phyloP scores from a whole-genome alignment of 225 moss, liverwort and hornwort genomes.

The Polytrichum formosum region DNA sequence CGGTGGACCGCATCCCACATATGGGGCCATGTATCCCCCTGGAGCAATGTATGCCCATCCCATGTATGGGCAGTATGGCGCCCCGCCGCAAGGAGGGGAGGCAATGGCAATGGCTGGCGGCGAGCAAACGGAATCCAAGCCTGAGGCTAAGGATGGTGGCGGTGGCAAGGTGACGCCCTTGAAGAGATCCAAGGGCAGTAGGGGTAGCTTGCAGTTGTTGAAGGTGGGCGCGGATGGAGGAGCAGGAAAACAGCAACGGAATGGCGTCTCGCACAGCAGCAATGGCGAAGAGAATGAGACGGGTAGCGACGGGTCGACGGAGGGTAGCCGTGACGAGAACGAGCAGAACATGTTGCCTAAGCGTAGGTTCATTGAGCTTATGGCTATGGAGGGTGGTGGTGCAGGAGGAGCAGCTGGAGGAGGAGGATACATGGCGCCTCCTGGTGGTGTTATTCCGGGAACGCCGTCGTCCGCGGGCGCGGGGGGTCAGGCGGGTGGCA shows the following conservation, averaged over 20 bases:
- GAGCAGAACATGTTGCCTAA: slow-evolving; percentile 44
- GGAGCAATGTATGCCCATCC: slow-evolving; percentile 65
- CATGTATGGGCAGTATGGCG: slow-evolving; percentile 63
- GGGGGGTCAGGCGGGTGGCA: slow-evolving; percentile 43
- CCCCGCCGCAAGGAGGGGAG: slow-evolving; percentile 21
- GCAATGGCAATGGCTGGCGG: slow-evolving; percentile 23
- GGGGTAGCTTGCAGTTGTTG: slow-evolving; percentile 46
- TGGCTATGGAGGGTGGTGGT: slow-evolving; percentile 57
- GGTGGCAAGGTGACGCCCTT: slow-evolving; percentile 29
- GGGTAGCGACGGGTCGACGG: slow-evolving; percentile 56
- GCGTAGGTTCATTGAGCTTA: slow-evolving; percentile 58
- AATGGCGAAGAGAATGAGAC: slow-evolving; percentile 52
- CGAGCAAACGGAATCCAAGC: slow-evolving; percentile 42
- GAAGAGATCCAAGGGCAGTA: slow-evolving; percentile 60
- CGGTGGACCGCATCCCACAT: slow-evolving; percentile 55
- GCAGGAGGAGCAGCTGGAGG: slow-evolving; percentile 44
- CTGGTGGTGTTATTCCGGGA: slow-evolving; percentile 20
- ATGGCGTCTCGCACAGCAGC: slow-evolving; percentile 53
- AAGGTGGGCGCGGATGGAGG: slow-evolving; percentile 38
- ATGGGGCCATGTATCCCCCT: slow-evolving; percentile 62
- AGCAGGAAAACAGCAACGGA: slow-evolving; percentile 17
- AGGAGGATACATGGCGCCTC: slow-evolving; percentile 43
- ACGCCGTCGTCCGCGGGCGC: slow-evolving; percentile 36
- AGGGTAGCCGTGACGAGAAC: slow-evolving; percentile 55
- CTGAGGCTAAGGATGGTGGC: slow-evolving; percentile 29